Base-by-base conservation (phyloP, 805 yeast species). In the Hagleromyces aurorensis region DNA sequence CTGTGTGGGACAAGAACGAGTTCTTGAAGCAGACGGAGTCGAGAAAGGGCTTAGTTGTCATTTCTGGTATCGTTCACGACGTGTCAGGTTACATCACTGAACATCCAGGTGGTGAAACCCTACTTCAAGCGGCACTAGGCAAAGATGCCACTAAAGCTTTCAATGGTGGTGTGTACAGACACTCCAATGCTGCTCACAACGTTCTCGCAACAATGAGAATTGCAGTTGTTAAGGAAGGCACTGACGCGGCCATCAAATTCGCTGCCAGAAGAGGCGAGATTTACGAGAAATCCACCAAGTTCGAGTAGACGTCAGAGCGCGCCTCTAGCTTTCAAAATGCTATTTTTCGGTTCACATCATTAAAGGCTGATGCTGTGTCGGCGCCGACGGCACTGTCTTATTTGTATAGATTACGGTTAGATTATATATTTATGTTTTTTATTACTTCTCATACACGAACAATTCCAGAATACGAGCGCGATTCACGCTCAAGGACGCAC, bases 111-210 rank as follows among this genome's bases (percentile, higher is more conserved):
- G 93, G 93, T 43, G 75, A 70, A 51, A 76, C 84, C 26, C 61
- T 82, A 39, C 59, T 82, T 27, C 67, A 71, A 44, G 75, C 86
- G 19, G 75, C 87, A 2, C 60, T 70, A 37, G 87, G 89, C 47
- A 81, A 79, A 55, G 91, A 82, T 55, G 89, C 89, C 16, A 78
- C 89, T 9, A 71, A 70, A 52, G 91, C 87, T 1, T 82, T 82
- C 66, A 78, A 78, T 52, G 93, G 93, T 52, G 87, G 84, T 52
- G 91, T 82, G 17, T 82, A 82, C 50, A 74, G 81, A 8, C 93
- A 82, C 52, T 78, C 89, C 6, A 82, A 81, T 46, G 91, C 93
- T 38, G 93, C 91, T 13, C 86, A 79, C 56, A 82, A 82, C 57
- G 61, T 81, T 50, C 68, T 82, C 57, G 85, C 89, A 12, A 75